Percentiles rank a stretch among this genome's conserved stretches.
Evolutionary conservation across 768 basidiomycete species (phyloP).

Genomic region (Tephrocybe rancida): DNA sequence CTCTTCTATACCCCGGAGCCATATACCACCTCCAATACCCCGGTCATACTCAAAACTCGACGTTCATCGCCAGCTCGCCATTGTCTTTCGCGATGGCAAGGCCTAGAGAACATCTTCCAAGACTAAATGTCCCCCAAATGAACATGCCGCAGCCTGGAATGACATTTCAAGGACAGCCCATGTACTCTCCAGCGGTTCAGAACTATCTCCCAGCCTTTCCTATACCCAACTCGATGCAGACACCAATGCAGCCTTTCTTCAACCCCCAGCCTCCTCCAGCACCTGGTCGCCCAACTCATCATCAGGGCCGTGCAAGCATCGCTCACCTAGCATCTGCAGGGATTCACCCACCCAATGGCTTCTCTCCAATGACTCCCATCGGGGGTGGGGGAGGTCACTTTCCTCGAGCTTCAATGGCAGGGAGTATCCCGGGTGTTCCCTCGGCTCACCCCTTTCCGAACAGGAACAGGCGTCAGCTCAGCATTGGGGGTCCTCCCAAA

Average conservation of each 20-base stretch:
- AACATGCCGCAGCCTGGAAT: slow-evolving; percentile 55
- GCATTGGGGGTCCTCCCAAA: slow-evolving; percentile 88
- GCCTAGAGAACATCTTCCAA: slow-evolving; percentile 53
- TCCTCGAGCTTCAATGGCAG: slow-evolving; percentile 51
- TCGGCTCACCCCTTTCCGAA: slow-evolving; percentile 53
- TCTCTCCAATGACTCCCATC: slow-evolving; percentile 61
- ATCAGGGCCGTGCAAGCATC: slow-evolving; percentile 59
- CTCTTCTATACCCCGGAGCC: slow-evolving; percentile 7
- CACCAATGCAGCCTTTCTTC: slow-evolving; percentile 76
- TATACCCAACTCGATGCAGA: slow-evolving; percentile 55
- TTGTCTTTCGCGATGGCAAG: slow-evolving; percentile 33
- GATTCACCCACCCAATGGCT: slow-evolving; percentile 54
- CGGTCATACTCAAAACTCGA: neutral
- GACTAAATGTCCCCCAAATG: slow-evolving; percentile 59
- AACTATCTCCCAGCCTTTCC: slow-evolving; percentile 60
- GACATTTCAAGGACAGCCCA: slow-evolving; percentile 39
- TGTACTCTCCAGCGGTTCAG: slow-evolving; percentile 69
- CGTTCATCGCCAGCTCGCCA: slow-evolving; percentile 1
- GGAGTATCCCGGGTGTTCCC: slow-evolving; percentile 30
- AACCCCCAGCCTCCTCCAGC: slow-evolving; percentile 47
- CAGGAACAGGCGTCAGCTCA: slow-evolving; percentile 68
- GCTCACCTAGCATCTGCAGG: slow-evolving; percentile 64
- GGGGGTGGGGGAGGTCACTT: slow-evolving; percentile 52
- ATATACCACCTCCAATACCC: slow-evolving; percentile 6
- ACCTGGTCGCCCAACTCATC: slow-evolving; percentile 57